phyloP scores from a whole-genome alignment of 1,284 basidiomycete genomes.

The Ceratorhiza oryzae-sativae region DNA sequence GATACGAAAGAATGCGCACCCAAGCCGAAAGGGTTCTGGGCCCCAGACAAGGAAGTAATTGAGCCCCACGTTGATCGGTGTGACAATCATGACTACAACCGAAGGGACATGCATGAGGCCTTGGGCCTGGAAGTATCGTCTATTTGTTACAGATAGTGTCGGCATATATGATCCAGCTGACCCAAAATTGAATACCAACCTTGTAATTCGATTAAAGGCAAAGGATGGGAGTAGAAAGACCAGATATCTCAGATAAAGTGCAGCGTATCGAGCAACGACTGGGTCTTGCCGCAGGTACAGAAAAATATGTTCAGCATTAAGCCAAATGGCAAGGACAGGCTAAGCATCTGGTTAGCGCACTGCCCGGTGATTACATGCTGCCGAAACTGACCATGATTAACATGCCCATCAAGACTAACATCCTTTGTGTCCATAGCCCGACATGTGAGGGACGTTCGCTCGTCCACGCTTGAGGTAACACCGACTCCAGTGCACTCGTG shows the following conservation, averaged over 20 bases:
- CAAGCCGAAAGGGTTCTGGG: constrained; percentile 75
- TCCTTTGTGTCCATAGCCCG: constrained; percentile 89
- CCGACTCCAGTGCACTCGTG: constrained; percentile 84
- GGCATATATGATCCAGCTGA: background rate
- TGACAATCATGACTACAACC: constrained; percentile 80
- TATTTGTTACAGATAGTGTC: background rate
- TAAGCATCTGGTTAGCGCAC: constrained; percentile 45
- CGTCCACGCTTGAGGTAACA: constrained; percentile 91
- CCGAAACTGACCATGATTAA: constrained; percentile 61
- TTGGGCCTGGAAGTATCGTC: constrained; percentile 47
- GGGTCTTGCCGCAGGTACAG: constrained; percentile 82
- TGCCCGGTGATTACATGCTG: background rate
- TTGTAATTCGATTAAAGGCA: constrained; percentile 72
- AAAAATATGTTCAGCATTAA: constrained; percentile 81
- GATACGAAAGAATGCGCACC: constrained; percentile 48
- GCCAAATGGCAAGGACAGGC: constrained; percentile 76
- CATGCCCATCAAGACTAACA: constrained; percentile 73
- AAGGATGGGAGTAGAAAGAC: constrained; percentile 89
- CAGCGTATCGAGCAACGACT: constrained; percentile 80
- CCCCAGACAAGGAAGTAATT: constrained; percentile 92
- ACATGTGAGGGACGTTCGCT: constrained; percentile 81
- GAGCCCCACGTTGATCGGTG: constrained; percentile 83
- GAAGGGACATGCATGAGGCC: constrained; percentile 88
- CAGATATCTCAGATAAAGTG: constrained; percentile 77
- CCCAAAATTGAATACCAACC: constrained; percentile 73